These are phyloP conservation scores for Apiotrichum siamense DNA, from an alignment of 1,284 basidiomycete genomes.

Conservation along the genomic window DNA sequence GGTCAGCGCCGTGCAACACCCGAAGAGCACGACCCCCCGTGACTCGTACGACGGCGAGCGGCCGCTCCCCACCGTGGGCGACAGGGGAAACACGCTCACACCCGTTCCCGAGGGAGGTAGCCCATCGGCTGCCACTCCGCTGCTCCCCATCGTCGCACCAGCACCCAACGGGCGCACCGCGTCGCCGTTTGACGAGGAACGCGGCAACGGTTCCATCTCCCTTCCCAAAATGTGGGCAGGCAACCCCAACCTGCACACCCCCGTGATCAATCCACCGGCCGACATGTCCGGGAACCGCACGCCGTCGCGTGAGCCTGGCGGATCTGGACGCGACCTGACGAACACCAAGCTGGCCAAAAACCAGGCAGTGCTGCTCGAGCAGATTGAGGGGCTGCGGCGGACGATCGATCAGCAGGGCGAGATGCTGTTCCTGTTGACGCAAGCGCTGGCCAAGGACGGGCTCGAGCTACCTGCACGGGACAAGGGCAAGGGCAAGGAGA, in stretches of 20 bases:
- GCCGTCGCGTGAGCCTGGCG: constrained; percentile 5
- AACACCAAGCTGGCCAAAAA: constrained; percentile 48
- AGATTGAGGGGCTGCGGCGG: constrained; percentile 40
- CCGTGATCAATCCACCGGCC: neutral
- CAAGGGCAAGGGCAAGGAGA: constrained; percentile 6
- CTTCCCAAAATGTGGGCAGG: constrained; percentile 12
- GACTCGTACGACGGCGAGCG: neutral
- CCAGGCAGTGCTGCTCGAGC: constrained; percentile 42
- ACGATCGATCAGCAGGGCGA: constrained; percentile 43
- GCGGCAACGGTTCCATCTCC: no score
- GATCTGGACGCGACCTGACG: constrained; percentile 41
- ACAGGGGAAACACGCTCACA: no score
- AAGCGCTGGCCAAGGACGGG: constrained; percentile 4
- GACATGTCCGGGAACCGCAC: neutral
- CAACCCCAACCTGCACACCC: constrained; percentile 7
- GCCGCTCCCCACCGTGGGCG: no score
- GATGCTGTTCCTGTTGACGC: constrained; percentile 10
- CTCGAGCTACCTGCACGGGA: neutral
- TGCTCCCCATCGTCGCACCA: neutral
- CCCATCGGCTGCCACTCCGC: neutral
- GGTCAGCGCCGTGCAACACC: constrained; percentile 9
- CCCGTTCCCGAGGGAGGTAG: neutral
- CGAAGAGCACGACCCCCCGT: neutral
- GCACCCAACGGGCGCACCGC: neutral
- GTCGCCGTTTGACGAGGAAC: neutral